phyloP scores from a whole-genome alignment of 495 filamentous ascomycete species.

The Trichoderma erinaceum region DNA sequence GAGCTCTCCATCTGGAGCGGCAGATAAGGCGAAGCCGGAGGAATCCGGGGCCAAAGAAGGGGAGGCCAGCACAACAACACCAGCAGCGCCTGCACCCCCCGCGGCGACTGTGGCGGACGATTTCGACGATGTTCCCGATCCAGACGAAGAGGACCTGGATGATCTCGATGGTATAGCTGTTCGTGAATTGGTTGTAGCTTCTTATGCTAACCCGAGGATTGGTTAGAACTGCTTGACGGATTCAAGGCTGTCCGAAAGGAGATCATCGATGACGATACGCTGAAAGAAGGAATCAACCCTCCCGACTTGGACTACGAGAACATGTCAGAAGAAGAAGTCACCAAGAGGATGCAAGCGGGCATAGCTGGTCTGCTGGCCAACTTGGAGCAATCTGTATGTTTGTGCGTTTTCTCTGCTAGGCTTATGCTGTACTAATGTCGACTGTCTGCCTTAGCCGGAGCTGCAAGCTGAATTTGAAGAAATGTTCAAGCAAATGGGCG shows the following conservation, averaged over 20 bases:
- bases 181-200: background rate
- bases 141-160: slow-evolving; percentile 82
- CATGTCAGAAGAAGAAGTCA: slow-evolving; percentile 64
- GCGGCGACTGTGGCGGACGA: slow-evolving; percentile 17
- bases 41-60: slow-evolving; percentile 16
- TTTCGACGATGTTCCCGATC: slow-evolving; percentile 56
- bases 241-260: slow-evolving; percentile 58
- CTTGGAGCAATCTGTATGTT: slow-evolving; percentile 52
- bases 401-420: background rate
- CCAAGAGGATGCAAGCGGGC: slow-evolving; percentile 74
- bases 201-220: slow-evolving; percentile 11
- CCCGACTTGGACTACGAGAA: slow-evolving; percentile 33
- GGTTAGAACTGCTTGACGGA: slow-evolving; percentile 80
- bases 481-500: slow-evolving; percentile 72
- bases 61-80: background rate
- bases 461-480: slow-evolving; percentile 81
- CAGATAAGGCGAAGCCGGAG: slow-evolving; percentile 9
- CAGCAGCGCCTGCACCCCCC: background rate
- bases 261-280: slow-evolving; percentile 34
- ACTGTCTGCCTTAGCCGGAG: slow-evolving; percentile 55
- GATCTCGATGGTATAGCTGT: slow-evolving; percentile 71
- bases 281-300: slow-evolving; percentile 30
- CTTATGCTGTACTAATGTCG: slow-evolving; percentile 15
- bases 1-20: slow-evolving; percentile 1
- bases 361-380: slow-evolving; percentile 78